phyloP scores from a whole-genome alignment of 2,329 filamentous ascomycete genomes.

The Pseudogymnoascus sp. region DNA sequence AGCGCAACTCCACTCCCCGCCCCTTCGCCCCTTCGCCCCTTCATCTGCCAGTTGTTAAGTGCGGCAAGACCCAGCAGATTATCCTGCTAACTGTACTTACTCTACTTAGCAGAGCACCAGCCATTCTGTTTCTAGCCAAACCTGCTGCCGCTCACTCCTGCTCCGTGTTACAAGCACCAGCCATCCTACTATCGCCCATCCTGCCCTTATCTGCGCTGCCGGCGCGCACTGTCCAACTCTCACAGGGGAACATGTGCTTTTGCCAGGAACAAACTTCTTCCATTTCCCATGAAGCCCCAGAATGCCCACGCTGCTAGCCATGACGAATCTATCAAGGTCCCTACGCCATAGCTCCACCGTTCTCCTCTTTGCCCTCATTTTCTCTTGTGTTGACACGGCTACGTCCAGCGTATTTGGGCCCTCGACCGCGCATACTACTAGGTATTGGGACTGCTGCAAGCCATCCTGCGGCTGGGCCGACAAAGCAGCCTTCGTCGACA shows the following conservation, averaged over 20 bases:
- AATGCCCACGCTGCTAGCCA: slow-evolving; percentile 4
- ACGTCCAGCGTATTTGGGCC: not conserved
- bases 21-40: not conserved
- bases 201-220: not conserved
- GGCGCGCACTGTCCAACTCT: slow-evolving; percentile 6
- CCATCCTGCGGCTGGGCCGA: slow-evolving; percentile 55
- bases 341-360: not conserved
- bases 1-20: not conserved
- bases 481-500: slow-evolving; percentile 44
- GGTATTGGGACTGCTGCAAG: slow-evolving; percentile 66
- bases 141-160: not conserved
- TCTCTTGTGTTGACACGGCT: not conserved
- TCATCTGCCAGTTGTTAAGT: slow-evolving; percentile 5
- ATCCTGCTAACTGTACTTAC: not conserved
- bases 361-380: not conserved
- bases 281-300: slow-evolving; percentile 7
- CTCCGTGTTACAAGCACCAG: not conserved
- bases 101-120: not conserved
- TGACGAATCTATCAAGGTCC: not conserved
- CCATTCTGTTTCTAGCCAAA: not conserved
- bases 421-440: slow-evolving; percentile 24
- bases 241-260: slow-evolving; percentile 7
- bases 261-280: slow-evolving; percentile 8
- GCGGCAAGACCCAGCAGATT: not conserved
- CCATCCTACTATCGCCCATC: not conserved